Evolutionary conservation across 768 basidiomycete species (phyloP).

Genomic region (Kwoniella heveanensis): DNA sequence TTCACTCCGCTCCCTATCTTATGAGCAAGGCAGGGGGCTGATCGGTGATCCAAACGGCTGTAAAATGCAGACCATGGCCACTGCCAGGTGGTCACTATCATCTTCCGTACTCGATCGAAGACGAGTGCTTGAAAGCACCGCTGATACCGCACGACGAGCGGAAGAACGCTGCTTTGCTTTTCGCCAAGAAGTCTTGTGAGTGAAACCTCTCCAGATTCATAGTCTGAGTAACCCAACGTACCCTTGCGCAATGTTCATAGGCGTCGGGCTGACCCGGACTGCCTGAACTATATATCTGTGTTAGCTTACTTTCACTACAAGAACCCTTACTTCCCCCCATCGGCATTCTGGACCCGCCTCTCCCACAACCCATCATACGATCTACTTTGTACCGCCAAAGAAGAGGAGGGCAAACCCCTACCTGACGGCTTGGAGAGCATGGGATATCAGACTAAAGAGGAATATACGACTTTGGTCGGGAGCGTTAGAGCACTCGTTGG

Average conservation of each 20-base stretch:
- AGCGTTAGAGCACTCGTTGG: conserved; percentile 49
- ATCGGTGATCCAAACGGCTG: neutral
- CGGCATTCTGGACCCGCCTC: conserved; percentile 39
- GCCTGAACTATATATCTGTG: too few relatives aligned
- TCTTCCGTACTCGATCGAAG: conserved; percentile 53
- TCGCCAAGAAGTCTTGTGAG: conserved; percentile 49
- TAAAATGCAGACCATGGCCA: conserved; percentile 40
- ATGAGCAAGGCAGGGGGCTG: too few relatives aligned
- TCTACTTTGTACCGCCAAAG: conserved; percentile 38
- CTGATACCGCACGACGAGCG: conserved; percentile 34
- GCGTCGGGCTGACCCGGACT: too few relatives aligned
- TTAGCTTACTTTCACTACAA: conserved; percentile 47
- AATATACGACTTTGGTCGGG: conserved; percentile 45
- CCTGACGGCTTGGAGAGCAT: conserved; percentile 45
- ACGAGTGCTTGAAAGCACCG: conserved; percentile 39
- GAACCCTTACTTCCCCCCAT: conserved; percentile 23
- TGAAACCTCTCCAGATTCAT: neutral
- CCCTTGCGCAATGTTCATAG: too few relatives aligned
- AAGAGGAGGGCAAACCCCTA: conserved; percentile 39
- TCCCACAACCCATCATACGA: conserved; percentile 26
- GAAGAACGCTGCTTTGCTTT: conserved; percentile 40
- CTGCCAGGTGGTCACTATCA: conserved; percentile 45
- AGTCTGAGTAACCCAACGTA: too few relatives aligned
- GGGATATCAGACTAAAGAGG: conserved; percentile 32
- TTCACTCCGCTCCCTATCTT: too few relatives aligned